These are phyloP conservation scores for Combretum micranthum DNA, from an alignment of 345 rosid species.

Conservation along the genomic window DNA sequence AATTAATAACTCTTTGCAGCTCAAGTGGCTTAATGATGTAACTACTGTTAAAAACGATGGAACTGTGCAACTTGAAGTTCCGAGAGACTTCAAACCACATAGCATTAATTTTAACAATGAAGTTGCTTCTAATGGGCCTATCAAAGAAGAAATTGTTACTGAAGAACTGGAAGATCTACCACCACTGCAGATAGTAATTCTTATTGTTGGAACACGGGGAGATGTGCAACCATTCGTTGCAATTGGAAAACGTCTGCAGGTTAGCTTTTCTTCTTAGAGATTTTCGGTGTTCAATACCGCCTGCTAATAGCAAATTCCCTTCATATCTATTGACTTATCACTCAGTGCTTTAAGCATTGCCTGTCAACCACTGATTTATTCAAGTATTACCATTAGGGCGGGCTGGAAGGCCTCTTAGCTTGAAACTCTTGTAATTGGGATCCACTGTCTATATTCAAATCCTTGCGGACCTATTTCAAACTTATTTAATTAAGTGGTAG, in stretches of 20 bases:
- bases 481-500: too few relatives aligned
- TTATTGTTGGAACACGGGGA: conserved; percentile 62
- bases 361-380: too few relatives aligned
- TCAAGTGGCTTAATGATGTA: conserved; percentile 35
- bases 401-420: too few relatives aligned
- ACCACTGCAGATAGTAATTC: conserved; percentile 51
- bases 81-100: conserved; percentile 24
- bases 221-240: conserved; percentile 70
- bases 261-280: not conserved
- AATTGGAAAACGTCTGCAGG: conserved; percentile 59
- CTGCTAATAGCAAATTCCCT: too few relatives aligned
- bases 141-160: conserved; percentile 20
- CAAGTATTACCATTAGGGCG: too few relatives aligned
- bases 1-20: conserved; percentile 20
- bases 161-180: conserved; percentile 20
- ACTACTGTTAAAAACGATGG: conserved; percentile 35
- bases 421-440: too few relatives aligned
- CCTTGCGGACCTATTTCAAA: too few relatives aligned
- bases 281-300: too few relatives aligned
- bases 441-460: too few relatives aligned
- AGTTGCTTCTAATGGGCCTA: conserved; percentile 16
- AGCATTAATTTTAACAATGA: conserved; percentile 21
- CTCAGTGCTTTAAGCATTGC: too few relatives aligned
- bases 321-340: too few relatives aligned
- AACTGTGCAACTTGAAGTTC: conserved; percentile 47